Evolutionary conservation across 176 grass and related monocot species (phyloP).

Genomic region (Aegilops sharonensis): DNA sequence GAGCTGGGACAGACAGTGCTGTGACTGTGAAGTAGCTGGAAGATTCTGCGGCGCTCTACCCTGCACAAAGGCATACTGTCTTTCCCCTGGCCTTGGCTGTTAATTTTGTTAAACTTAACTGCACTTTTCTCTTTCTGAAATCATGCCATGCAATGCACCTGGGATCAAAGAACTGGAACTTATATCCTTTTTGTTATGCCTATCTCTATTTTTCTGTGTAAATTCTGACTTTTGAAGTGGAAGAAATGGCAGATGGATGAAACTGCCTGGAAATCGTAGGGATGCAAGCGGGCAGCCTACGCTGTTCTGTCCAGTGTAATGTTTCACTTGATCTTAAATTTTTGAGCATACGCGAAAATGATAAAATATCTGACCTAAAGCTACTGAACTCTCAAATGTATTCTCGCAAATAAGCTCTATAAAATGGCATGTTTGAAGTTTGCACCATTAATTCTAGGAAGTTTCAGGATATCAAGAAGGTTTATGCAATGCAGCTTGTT

Average conservation of each 20-base stretch:
- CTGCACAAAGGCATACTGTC: conserved; percentile 16
- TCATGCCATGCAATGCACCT: conserved; percentile 4
- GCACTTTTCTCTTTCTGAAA: neutral
- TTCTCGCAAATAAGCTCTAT: neutral
- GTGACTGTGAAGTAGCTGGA: neutral
- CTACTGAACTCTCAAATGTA: neutral
- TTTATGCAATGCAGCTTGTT: neutral
- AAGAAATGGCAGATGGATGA: neutral
- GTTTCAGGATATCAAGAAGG: neutral
- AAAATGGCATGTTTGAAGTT: neutral
- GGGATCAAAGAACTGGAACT: neutral
- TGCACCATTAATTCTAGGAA: neutral
- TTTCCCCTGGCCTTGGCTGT: neutral
- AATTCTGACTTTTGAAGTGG: neutral
- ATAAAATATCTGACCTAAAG: neutral
- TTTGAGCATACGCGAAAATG: neutral
- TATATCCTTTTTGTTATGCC: neutral
- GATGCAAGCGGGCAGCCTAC: neutral
- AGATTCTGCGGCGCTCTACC: neutral
- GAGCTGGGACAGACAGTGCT: neutral
- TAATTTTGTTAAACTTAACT: neutral
- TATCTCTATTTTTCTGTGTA: neutral
- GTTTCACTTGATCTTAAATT: neutral
- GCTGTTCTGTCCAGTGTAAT: neutral
- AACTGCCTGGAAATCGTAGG: neutral